Evolutionary conservation across 1,139 yeast genomes (phyloP), one percentile per base, ranked within the genome.

Genomic region (Hemisphaericaspora subhashii): DNA sequence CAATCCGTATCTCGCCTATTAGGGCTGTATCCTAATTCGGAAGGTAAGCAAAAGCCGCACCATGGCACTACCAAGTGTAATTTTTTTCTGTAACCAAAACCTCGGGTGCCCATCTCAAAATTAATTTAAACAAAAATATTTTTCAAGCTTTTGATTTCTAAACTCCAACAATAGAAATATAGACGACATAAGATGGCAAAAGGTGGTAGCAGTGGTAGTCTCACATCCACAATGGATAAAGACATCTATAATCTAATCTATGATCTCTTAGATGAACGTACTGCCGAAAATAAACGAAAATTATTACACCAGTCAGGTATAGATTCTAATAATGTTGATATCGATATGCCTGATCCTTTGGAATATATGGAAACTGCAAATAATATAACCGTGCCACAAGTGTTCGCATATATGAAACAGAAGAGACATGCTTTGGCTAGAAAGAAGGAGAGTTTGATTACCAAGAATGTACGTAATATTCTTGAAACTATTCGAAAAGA

Each of bases 381-480:
- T 48, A 84, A 83, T 47, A 59, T 85, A 36, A 66, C 66, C 9
- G 55, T 66, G 1, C 51, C 64, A 3, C 86, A 83, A 40, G 72
- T 81, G 1, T 51, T 80, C 12, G 65, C 72, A 4, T 83, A 72
- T 51, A 75, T 78, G 13, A 82, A 79, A 46, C 54, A 66, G 23
- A 80, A 81, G 40, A 95, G 87, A 48, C 64, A 79, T 30, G 75
- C 81, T 27, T 64, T 88, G 52, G 76, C 80, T 43, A 65, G 97
- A 46, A 79, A 80, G 55, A 89, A 89, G 57, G 77, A 77, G 18
- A 47, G 38, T 31, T 55, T 52, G 38, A 61, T 86, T 37, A 84
- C 80, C 48, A 81, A 78, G 50, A 68, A 82, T 10, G 71, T 84
- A 8, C 81, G 77, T 20, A 71, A 68, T 17, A 83, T 80, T 0